Base-by-base conservation (phyloP, 768 basidiomycete species). In the Holtermannia corniformis region DNA sequence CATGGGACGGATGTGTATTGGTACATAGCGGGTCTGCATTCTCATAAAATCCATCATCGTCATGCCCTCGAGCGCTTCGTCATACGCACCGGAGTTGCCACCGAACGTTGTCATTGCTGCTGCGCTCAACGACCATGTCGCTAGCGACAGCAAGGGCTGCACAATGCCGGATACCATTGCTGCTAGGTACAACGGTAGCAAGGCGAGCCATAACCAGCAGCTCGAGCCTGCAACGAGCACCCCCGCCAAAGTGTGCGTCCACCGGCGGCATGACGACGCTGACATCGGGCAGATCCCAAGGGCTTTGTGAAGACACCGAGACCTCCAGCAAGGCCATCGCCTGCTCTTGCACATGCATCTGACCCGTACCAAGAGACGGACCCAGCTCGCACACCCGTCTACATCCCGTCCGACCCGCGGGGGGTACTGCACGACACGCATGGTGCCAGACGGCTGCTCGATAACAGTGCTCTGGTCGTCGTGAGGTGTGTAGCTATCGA, bases 391-490 rank as follows among this genome's bases (percentile, higher is more conserved):
- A 14, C 47, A 25, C 53, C 65, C 0, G 68, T 72, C 22, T 28
- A 62, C 20, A 59, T 74, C 5, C 72, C 72, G 7, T 57, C 59
- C 4, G 72, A 74, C 59, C 58, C 65, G 0, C 41, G 61, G 4
- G 71, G 72, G 4, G 63, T 72, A 5, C 54, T 74, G 44, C 57
- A 60, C n/a, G 59, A 63, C 16, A 62, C 53, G 22, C 61, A 63
- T 41, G 69, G 61, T 0, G 62, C 68, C 23, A 56, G 60, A 26
- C 54, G 63, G 5, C 49, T 75, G 19, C 58, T 74, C 12, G 70
- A 59, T 3, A 64, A 72, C 47, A 67, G 68, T 16, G 68, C 68
- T 32, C 45, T 76, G 21, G 70, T 74, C 14, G 66, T 75, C n/a
- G 69, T 67, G 3, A 28, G 87, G 57, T 61, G 25, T 52, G 62